Base-by-base conservation (phyloP, 108 stramenopile genomes). In the Stephanodiscus minutulus region DNA sequence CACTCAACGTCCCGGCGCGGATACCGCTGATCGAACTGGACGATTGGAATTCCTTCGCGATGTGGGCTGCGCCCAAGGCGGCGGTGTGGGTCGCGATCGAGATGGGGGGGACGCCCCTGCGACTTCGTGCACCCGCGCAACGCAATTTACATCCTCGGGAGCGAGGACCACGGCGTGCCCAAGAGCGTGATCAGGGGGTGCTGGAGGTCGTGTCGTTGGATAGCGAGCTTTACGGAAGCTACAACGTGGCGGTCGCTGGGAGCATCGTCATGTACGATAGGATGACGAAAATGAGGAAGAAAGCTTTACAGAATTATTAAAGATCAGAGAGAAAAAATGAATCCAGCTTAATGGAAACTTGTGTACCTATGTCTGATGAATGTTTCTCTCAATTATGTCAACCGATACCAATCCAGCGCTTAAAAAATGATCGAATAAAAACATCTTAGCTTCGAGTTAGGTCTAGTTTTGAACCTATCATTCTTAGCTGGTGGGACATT, bases 241-340 rank as follows among this genome's bases (percentile, higher is more conserved):
- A 81, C 35, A 84, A 84, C 66, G 83, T 82, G 36, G 83, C 76
- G 5, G 83, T 84, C 48, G 83, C 83, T 10, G 81, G 79, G 11
- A 65, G 68, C 52, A 46, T 82, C 13, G 79, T 84, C n/a, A 78
- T 82, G 77, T 82, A 82, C 36, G 82, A 82, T 55, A 50, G 82
- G 46, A 50, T 78, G 66, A 48, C 47, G 44, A 82, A 81, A 68
- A 58, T 64, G 73, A 74, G 49, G 53, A 48, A 37, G 37, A 11
- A 39, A 11, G 39, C 39, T 9, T 9, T 8, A 4, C 5, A 39
- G 39, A 39, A 8, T 11, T 39, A 39, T 4, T 39, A 8, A 39
- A 4, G 11, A 39, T 4, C 1, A 39, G 39, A 11, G 39, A 39
- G 7, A 8, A 39, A 8, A 39, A 8, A 39, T 39, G 11, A 39